phyloP scores from a whole-genome alignment of 75 land plant genomes.

The Picea sitchensis region DNA sequence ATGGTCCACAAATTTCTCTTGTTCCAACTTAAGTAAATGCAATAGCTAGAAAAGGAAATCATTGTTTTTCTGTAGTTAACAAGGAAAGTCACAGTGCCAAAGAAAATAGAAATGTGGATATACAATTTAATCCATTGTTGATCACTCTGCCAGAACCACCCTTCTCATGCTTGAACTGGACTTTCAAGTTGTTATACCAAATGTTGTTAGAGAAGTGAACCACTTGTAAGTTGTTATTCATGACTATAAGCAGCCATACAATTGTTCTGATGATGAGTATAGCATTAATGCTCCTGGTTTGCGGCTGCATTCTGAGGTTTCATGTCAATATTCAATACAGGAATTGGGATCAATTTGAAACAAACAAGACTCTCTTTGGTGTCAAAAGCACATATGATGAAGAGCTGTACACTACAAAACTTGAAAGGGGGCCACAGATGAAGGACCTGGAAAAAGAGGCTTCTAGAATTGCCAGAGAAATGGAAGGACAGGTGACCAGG shows the following conservation, averaged over 20 bases:
- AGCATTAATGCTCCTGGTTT: neutral
- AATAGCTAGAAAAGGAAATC: too few relatives aligned
- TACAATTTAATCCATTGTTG: neutral
- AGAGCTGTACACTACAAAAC: slow-evolving; percentile 90
- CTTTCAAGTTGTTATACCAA: neutral
- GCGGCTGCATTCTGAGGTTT: neutral
- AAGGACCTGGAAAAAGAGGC: slow-evolving; percentile 77
- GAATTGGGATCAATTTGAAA: slow-evolving; percentile 93
- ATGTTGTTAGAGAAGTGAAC: neutral
- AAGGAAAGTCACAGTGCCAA: too few relatives aligned
- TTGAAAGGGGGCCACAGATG: slow-evolving; percentile 84
- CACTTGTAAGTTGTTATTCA: neutral
- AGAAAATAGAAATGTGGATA: too few relatives aligned
- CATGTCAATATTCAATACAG: slow-evolving; percentile 17
- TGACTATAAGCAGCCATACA: neutral
- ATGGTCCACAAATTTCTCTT: too few relatives aligned
- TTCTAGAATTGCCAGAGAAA: slow-evolving; percentile 81
- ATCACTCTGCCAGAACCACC: neutral
- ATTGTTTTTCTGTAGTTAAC: too few relatives aligned
- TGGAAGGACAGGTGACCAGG: slow-evolving; percentile 72
- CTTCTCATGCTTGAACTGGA: neutral
- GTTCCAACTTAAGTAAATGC: too few relatives aligned
- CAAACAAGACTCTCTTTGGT: slow-evolving; percentile 81
- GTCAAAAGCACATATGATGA: slow-evolving; percentile 92
- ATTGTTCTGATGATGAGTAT: neutral